Percentiles rank a stretch among this genome's conserved stretches.
Conservation (phyloP, 441 rosid genomes). For the Brassica hybrid region DNA sequence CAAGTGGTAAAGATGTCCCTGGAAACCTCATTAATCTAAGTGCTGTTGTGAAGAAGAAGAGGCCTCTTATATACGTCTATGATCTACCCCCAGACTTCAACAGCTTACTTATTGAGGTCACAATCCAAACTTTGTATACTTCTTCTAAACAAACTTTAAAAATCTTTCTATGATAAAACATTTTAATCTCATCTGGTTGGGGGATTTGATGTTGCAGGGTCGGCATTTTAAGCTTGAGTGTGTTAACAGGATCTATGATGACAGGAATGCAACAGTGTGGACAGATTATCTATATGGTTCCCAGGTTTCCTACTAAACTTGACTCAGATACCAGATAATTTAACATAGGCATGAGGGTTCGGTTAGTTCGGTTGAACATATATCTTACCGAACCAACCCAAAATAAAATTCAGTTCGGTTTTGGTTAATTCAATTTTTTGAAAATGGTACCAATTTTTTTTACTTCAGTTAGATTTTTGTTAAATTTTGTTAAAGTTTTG, state of each 20-base stretch:
- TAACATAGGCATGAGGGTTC: no score
- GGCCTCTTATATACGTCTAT: slow-evolving; percentile 93
- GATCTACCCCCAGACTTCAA: slow-evolving; percentile 95
- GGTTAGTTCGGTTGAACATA: no score
- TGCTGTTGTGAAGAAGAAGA: slow-evolving; percentile 71
- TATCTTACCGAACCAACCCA: no score
- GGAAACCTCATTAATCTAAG: slow-evolving; percentile 60
- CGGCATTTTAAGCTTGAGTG: slow-evolving; percentile 91
- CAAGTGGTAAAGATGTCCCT: slow-evolving; percentile 45
- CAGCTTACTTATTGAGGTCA: slow-evolving; percentile 93
- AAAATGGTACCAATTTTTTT: no score
- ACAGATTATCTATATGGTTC: slow-evolving; percentile 91
- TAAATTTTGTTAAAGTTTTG: no score
- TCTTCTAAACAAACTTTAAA: slow-evolving; percentile 10
- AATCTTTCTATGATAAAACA: slow-evolving; percentile 9
- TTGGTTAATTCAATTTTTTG: no score
- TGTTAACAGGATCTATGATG: slow-evolving; percentile 84
- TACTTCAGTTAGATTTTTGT: no score
- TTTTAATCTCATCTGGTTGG: slow-evolving; percentile 38
- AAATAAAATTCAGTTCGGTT: no score
- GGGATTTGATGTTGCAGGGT: slow-evolving; percentile 60
- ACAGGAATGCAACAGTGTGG: slow-evolving; percentile 82
- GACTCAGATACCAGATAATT: neutral
- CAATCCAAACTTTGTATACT: slow-evolving; percentile 31
- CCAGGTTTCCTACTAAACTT: slow-evolving; percentile 60